A percentile compares a stretch with the other conserved stretches of the same genome.
phyloP scores from a whole-genome alignment of 768 basidiomycete genomes.

The Pisolithus albus region DNA sequence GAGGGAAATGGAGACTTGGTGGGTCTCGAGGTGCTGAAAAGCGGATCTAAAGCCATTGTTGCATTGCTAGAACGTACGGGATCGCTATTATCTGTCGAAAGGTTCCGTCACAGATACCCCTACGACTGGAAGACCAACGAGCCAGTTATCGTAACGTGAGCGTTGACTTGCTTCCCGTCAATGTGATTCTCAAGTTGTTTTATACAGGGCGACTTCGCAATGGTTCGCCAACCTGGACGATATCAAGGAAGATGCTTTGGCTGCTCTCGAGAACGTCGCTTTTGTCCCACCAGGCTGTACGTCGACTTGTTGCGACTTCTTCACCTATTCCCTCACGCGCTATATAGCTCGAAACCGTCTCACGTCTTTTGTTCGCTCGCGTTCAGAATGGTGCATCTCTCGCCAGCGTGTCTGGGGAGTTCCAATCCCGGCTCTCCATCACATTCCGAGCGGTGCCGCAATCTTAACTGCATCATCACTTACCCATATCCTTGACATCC shows the following conservation, averaged over 20 bases:
- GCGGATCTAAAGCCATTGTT: conserved; percentile 63
- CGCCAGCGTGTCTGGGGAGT: conserved; percentile 97
- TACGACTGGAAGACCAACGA: conserved; percentile 96
- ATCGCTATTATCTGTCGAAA: conserved; percentile 55
- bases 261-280: conserved; percentile 58
- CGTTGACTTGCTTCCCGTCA: conserved; percentile 1
- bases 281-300: conserved; percentile 76
- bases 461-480: conserved; percentile 61
- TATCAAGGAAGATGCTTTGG: conserved; percentile 72
- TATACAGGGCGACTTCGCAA: conserved; percentile 77
- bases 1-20: conserved; percentile 44
- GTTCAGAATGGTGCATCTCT: conserved; percentile 99
- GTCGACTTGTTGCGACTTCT: conserved; percentile 13
- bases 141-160: conserved; percentile 86
- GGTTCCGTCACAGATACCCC: conserved; percentile 82
- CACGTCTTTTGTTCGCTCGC: conserved; percentile 74
- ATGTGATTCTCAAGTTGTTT: not conserved
- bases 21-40: conserved; percentile 67
- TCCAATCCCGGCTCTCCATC: conserved; percentile 85
- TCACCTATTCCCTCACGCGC: not conserved
- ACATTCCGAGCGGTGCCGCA: conserved; percentile 52
- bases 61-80: conserved; percentile 48
- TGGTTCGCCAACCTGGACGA: conserved; percentile 93
- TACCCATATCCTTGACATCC: conserved; percentile 66
- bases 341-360: conserved; percentile 74